phyloP scores from a whole-genome alignment of 1,139 yeast genomes.

The Geotrichum aggregatum region DNA sequence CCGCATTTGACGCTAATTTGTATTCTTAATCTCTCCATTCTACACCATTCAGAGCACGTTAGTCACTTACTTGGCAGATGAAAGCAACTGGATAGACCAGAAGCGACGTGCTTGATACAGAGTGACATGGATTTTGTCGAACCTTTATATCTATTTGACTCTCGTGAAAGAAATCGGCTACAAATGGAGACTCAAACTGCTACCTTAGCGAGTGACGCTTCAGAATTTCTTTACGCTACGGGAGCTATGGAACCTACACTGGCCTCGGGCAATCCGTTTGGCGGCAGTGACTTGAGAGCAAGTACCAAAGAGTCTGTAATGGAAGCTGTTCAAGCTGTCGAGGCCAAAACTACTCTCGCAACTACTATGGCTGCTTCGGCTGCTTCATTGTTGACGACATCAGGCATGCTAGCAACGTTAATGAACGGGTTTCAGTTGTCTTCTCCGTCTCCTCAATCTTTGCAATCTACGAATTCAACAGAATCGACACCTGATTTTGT shows the following conservation, averaged over 20 bases:
- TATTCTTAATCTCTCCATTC: too few species aligned
- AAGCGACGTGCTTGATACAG: neutral
- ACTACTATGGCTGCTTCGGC: neutral
- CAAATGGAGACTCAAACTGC: constrained; percentile 2
- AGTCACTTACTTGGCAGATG: neutral
- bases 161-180: neutral
- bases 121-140: constrained; percentile 16
- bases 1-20: neutral
- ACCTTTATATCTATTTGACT: constrained; percentile 15
- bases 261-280: neutral
- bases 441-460: neutral
- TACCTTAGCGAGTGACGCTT: neutral
- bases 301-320: constrained; percentile 1
- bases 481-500: constrained; percentile 22
- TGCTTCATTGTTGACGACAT: constrained; percentile 11
- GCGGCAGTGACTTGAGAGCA: too few species aligned
- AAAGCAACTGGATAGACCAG: neutral
- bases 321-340: neutral
- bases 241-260: neutral
- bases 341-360: constrained; percentile 9
- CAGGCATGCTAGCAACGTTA: constrained; percentile 16
- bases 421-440: constrained; percentile 11
- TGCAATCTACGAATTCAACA: constrained; percentile 6
- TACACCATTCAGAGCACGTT: too few species aligned
- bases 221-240: too few species aligned